A percentile compares a stretch with the other conserved stretches of the same genome.
These are phyloP conservation scores for Boletus reticulatus DNA, from an alignment of 768 basidiomycete species.

Conservation along the genomic window DNA sequence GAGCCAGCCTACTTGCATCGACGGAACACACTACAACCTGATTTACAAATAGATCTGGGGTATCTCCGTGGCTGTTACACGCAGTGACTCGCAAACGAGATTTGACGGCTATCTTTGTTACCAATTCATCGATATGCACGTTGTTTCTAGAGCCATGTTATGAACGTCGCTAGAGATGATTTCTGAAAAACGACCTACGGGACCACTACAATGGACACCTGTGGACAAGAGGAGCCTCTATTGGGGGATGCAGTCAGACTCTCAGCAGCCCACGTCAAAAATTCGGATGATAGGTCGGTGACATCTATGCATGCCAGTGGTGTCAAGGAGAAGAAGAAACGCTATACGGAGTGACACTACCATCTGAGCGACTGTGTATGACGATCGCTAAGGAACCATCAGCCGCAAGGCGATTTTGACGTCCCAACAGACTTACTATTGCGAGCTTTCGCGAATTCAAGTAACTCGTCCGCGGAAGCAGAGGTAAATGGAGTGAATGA, in stretches of 20 bases:
- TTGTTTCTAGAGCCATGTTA: conserved; percentile 10
- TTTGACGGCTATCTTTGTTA: conserved; percentile 10
- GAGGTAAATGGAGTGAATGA: neutral
- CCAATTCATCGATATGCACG: conserved; percentile 10
- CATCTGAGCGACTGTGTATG: conserved; percentile 17
- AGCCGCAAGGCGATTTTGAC: neutral
- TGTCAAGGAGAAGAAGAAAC: neutral
- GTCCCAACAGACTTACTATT: conserved; percentile 17
- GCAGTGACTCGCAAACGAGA: conserved; percentile 18
- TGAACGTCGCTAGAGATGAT: neutral
- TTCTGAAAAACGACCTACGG: conserved; percentile 10
- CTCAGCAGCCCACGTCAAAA: conserved; percentile 18
- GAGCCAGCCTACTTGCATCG: conserved; percentile 33
- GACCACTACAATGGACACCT: conserved; percentile 19
- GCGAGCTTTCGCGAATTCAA: conserved; percentile 18
- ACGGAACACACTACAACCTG: conserved; percentile 42
- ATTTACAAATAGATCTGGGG: conserved; percentile 17
- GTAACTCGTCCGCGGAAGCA: conserved; percentile 8
- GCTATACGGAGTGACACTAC: neutral
- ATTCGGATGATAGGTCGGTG: conserved; percentile 14
- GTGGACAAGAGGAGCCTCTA: neutral
- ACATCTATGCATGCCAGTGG: conserved; percentile 11
- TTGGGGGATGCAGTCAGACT: neutral
- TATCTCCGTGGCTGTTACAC: conserved; percentile 12
- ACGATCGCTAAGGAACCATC: conserved; percentile 18